phyloP scores from a whole-genome alignment of 306 rosid genomes.

The Arachis hypogaea region DNA sequence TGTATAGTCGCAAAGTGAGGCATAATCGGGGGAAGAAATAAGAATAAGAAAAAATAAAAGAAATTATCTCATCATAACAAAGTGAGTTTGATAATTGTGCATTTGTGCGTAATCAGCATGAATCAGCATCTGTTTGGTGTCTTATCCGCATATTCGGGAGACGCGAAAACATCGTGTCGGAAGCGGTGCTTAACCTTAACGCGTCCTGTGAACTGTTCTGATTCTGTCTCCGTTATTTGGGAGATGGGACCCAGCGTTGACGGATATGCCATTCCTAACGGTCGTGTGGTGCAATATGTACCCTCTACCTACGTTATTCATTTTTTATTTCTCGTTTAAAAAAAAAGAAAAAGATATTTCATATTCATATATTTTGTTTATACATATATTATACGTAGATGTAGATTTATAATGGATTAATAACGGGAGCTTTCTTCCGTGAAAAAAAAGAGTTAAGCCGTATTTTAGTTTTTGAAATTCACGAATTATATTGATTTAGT shows the following conservation, averaged over 20 bases:
- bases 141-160: slow-evolving; percentile 55
- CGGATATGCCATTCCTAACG: slow-evolving; percentile 52
- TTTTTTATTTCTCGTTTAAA: too few relatives aligned
- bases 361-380: too few relatives aligned
- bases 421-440: too few relatives aligned
- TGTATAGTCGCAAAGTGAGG: too few relatives aligned
- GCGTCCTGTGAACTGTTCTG: slow-evolving; percentile 7
- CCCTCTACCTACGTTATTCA: slow-evolving; percentile 6
- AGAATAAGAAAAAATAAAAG: background rate
- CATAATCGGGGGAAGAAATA: too few relatives aligned
- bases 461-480: too few relatives aligned
- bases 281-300: slow-evolving; percentile 51
- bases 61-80: too few relatives aligned
- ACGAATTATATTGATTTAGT: too few relatives aligned
- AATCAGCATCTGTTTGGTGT: slow-evolving; percentile 25
- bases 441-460: too few relatives aligned
- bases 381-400: too few relatives aligned
- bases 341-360: too few relatives aligned
- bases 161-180: slow-evolving; percentile 36
- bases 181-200: slow-evolving; percentile 35
- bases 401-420: too few relatives aligned
- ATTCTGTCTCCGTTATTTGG: slow-evolving; percentile 10
- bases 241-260: slow-evolving; percentile 39
- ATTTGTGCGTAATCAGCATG: slow-evolving; percentile 34
- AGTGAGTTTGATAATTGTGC: background rate